Base-by-base conservation (phyloP, 306 rosid genomes). In the Lathyrus tuberosus region DNA sequence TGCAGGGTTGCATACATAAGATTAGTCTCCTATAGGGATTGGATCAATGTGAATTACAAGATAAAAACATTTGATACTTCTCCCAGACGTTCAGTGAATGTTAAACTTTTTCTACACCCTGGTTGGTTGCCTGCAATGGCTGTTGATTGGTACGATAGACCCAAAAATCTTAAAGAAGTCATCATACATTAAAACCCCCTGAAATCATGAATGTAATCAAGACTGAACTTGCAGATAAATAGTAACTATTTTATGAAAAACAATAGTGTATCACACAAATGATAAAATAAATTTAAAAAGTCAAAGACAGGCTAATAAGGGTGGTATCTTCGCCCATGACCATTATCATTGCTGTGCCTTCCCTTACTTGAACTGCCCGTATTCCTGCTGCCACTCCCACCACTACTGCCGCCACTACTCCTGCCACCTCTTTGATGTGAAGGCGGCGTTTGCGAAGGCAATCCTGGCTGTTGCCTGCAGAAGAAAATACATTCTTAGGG, bases 401-500 rank as follows among this genome's bases (percentile, higher is more conserved):
- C 4, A 5, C 92, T 73, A 26, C 40, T 14, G 3, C 63, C 80
- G 8, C 90, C 76, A 14, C 92, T 78, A 17, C 82, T 62, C 38
- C 86, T 73, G 4, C 88, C 78, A 60, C 90, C 86, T 86, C 94
- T 87, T 35, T 75, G 90, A 79, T 84, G 81, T 17, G 87, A 65
- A 16, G 91, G 81, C 1, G 85, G 87, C 9, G 77, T 76, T 42
- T 82, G 90, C 20, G 82, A 79, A 16, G 83, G 87, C 10, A 76
- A 70, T 38, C 80, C 89, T 38, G 94, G 90, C 63, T 84, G 98
- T 84, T 90, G 99, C 95, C 99, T 94, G 84, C 78, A 78, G 17
- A 24, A 77, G 18, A 70, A 65, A 65, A 80, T 20, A n/a, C 57
- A 43, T 14, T 30, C 10, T 74, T 60, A 82, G 68, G 60, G 43